Conservation (phyloP, 345 rosid genomes). For the Heritiera littoralis region DNA sequence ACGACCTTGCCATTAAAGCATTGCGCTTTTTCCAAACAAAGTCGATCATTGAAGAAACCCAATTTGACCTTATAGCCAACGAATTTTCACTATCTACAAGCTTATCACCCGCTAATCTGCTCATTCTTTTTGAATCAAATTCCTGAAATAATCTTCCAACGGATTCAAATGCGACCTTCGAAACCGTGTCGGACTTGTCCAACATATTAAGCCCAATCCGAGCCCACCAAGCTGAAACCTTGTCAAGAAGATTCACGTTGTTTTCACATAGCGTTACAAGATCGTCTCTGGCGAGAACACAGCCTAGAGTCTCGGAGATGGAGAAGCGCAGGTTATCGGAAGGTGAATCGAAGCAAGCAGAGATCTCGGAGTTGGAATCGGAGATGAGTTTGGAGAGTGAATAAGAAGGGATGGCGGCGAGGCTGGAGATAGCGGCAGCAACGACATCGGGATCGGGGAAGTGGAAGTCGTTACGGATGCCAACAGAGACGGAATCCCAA, state of each 20-base stretch:
- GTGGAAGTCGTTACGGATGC: constrained; percentile 81
- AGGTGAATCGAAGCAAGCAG: constrained; percentile 72
- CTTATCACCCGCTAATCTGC: constrained; percentile 93
- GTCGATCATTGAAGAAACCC: constrained; percentile 90
- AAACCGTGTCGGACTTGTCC: constrained; percentile 77
- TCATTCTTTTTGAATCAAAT: constrained; percentile 90
- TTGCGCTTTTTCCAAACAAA: constrained; percentile 77
- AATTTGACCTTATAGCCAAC: constrained; percentile 80
- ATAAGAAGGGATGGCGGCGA: constrained; percentile 85
- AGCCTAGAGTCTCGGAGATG: constrained; percentile 86
- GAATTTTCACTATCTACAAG: constrained; percentile 94
- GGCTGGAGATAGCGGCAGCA: constrained; percentile 85
- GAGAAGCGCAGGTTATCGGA: constrained; percentile 79
- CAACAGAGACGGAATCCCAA: constrained; percentile 84
- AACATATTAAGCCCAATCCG: constrained; percentile 85
- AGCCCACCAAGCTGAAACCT: constrained; percentile 88
- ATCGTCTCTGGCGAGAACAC: constrained; percentile 89
- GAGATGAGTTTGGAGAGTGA: constrained; percentile 76
- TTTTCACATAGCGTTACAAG: constrained; percentile 84
- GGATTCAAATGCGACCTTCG: constrained; percentile 96
- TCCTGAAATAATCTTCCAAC: constrained; percentile 88
- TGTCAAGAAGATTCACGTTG: constrained; percentile 75
- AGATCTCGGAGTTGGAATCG: constrained; percentile 70
- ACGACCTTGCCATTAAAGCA: constrained; percentile 80
- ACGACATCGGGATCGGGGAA: constrained; percentile 96